Base-by-base conservation (phyloP, 2,329 filamentous ascomycete species). In the Penicillium griseofulvum region DNA sequence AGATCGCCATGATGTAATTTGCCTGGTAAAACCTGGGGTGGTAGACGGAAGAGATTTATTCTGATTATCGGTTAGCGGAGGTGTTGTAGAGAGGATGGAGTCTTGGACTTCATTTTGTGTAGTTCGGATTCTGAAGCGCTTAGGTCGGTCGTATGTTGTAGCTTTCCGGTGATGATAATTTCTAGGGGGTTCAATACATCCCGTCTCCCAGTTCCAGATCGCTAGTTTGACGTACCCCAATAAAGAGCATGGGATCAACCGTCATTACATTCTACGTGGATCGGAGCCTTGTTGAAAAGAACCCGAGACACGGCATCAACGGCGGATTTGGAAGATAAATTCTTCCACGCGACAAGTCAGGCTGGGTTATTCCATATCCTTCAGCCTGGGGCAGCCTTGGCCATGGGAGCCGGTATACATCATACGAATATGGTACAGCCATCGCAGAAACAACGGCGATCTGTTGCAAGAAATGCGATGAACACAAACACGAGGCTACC, bases 161-260 rank as follows among this genome's bases (percentile, higher is more conserved):
- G n/a, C n/a, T n/a, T n/a, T n/a, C n/a, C n/a, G n/a, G n/a, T n/a
- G n/a, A n/a, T n/a, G n/a, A n/a, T n/a, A n/a, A n/a, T n/a, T n/a
- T 85, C 83, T 14, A 88, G 85, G 14, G 88, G 91, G 65, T 82
- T 90, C 8, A 88, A 91, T 65, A 87, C 87, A 0, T 90, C 80
- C 67, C 74, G 78, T 52, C 72, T 87, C 0, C 84, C 85, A 0
- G 83, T 86, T 1, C 80, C 83, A 1, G 75, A 76, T 45, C 76
- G 87, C 4, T 86, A 87, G 77, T 76, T 88, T 2, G 89, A 92
- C 59, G 70, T 92, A 1, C 88, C 94, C 62, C 86, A 93, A 84
- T 92, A 68, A 90, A 87, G 70, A 85, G 88, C 0, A 75, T 90
- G 10, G 90, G 90, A 0, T 91, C 89, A 72, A 91, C 87, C 61